Base-by-base conservation (phyloP, 2,329 filamentous ascomycete species). In the Fusarium sp. region DNA sequence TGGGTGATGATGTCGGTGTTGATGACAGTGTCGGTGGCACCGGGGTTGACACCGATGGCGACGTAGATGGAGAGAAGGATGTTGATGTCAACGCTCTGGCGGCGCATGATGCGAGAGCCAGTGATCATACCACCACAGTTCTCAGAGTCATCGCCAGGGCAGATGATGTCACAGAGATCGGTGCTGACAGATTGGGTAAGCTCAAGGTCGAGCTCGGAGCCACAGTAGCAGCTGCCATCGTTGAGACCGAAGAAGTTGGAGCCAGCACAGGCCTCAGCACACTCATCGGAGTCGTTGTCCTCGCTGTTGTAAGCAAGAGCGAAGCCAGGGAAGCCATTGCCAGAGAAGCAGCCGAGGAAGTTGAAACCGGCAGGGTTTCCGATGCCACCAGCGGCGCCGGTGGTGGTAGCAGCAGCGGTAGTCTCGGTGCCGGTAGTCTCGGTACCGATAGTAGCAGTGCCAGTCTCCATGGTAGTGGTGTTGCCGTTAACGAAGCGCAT, bases 171-270 rank as follows among this genome's bases (percentile, higher is more conserved):
- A 63, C 78, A 79, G 58, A 55, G 37, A 4, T 30, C 56, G 14
- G 65, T 50, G 48, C 46, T 30, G 9, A 75, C 58, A 46, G 58
- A 59, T 28, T 26, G 25, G 4, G 59, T 55, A 9, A 30, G 37
- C 4, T 44, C 42, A 9, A 51, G 37, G 21, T 71, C 59, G n/a
- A 77, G 43, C 2, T 43, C 31, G 1, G 65, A 57, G 11, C 74
- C 75, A 44, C 78, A 79, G 71, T 76, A 76, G 65, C 78, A 79
- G 57, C 74, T 67, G 25, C 48, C 55, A 30, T 54, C 62, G 56
- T 68, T 66, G 48, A 69, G 48, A 59, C 72, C 76, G 21, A 77
- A 63, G 69, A 63, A 76, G 51, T 50, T 59, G 41, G 57, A 64
- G 21, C 65, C 64, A 3, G 58, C 44, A 58, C 78, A 79, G 31